phyloP scores from a whole-genome alignment of 176 grass and related monocot genomes.

The Tuctoria greenei region DNA sequence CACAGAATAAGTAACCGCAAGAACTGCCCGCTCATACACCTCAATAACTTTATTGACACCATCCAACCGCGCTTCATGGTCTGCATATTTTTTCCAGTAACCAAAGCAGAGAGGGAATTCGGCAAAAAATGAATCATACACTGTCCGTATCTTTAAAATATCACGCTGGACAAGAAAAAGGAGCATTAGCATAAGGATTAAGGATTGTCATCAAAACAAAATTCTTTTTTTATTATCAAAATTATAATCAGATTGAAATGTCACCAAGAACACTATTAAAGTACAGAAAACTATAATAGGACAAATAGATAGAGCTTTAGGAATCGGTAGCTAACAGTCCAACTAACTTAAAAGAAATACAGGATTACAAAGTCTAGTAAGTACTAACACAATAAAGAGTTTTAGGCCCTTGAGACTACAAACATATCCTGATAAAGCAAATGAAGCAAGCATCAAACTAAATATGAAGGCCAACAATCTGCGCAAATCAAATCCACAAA shows the following conservation, averaged over 20 bases:
- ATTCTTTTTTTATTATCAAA: background rate
- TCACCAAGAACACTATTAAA: background rate
- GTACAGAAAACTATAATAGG: background rate
- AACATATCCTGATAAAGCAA: constrained; percentile 3
- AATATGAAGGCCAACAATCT: background rate
- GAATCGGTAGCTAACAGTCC: background rate
- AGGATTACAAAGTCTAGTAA: background rate
- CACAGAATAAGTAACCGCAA: constrained; percentile 97
- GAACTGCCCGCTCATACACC: constrained; percentile 93
- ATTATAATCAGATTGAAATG: background rate
- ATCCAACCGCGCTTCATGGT: constrained; percentile 81
- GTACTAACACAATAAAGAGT: background rate
- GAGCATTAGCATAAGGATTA: constrained; percentile 3
- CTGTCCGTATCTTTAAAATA: constrained; percentile 78
- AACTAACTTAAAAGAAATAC: background rate
- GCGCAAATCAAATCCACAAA: background rate
- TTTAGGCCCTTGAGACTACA: background rate
- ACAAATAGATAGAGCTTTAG: background rate
- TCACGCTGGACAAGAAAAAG: constrained; percentile 50
- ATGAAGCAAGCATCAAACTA: background rate
- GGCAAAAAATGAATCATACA: constrained; percentile 85
- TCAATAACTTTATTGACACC: constrained; percentile 71
- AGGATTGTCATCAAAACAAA: background rate
- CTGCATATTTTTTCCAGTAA: constrained; percentile 99
- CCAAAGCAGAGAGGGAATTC: constrained; percentile 98